Percentiles rank a stretch among this genome's conserved stretches.
Conservation (phyloP, 352 stramenopile species). For the Pythium insidiosum region DNA sequence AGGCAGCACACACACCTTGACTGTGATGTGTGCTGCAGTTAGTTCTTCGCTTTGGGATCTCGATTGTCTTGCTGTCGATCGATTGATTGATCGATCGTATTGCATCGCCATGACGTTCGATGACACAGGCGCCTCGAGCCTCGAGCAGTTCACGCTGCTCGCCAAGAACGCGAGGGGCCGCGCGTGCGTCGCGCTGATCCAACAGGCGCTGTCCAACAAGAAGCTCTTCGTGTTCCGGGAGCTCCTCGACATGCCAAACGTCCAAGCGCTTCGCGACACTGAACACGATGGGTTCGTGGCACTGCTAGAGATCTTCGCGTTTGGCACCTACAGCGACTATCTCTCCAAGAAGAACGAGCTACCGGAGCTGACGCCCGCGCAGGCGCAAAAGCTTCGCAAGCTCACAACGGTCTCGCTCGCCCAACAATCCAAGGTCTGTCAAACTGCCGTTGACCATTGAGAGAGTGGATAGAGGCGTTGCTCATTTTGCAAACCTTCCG, state of each 20-base stretch:
- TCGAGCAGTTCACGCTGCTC: conserved; percentile 92
- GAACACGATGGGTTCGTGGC: conserved; percentile 74
- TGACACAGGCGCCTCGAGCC: conserved; percentile 44
- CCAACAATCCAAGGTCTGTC: conserved; percentile 65
- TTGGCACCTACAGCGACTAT: conserved; percentile 85
- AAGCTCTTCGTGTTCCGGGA: conserved; percentile 92
- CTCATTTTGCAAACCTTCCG: no score
- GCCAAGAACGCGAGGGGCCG: conserved; percentile 85
- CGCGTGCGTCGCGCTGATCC: conserved; percentile 89
- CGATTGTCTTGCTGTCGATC: no score
- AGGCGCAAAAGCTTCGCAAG: conserved; percentile 85
- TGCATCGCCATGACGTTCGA: conserved; percentile 52
- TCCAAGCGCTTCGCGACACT: conserved; percentile 69
- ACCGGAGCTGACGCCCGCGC: conserved; percentile 53
- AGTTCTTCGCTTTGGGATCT: no score
- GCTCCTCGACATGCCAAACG: conserved; percentile 87
- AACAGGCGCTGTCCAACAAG: conserved; percentile 89
- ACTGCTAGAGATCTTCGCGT: conserved; percentile 88
- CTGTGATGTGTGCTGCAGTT: no score
- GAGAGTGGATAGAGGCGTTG: no score
- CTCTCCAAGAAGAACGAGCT: conserved; percentile 51
- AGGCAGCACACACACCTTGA: background rate
- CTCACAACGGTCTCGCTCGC: conserved; percentile 84
- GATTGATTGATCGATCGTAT: conserved; percentile 1
- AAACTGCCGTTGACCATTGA: no score